Base-by-base conservation (phyloP, 2,329 filamentous ascomycete genomes). In the Talaromyces pinophilus region DNA sequence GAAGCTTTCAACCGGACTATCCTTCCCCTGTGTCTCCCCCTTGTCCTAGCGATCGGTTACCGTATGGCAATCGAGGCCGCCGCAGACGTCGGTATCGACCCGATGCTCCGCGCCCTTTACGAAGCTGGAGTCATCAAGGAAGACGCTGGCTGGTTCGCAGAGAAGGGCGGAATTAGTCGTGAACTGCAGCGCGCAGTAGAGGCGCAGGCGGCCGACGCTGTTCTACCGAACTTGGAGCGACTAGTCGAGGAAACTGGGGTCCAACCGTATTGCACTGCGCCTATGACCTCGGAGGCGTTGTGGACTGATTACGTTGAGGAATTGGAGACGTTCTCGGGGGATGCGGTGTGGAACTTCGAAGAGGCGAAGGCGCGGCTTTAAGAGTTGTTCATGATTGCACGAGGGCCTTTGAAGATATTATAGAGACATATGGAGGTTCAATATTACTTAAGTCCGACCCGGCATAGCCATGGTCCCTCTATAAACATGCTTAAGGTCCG, bases 21-120 rank as follows among this genome's bases (percentile, higher is more conserved):
- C n/a, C 44, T 63, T 40, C 61, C 28, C 25, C 46, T 30, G 33
- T 63, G 61, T 17, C 61, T 33, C 15, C 44, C 44, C 11, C 28
- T 63, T 19, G 61, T 63, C 19, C 42, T 38, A 17, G 61, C 61
- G 10, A 55, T 63, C 22, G 61, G 61, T 15, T 44, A 54, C 38
- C 61, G 48, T 11, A 35, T 63, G 15, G 61, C 61, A 44, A 52
- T 52, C 35, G 61, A 63, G 30, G 50, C 61, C n/a, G 61, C 61
- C 38, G 28, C 25, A 35, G 30, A 54, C 6, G 30, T 48, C 28
- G 46, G 48, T 2, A 48, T 63, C 33, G 46, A 52, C 44, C 46
- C 61, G 5, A 48, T 38, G 17, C 38, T 63, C 7, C 30, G 33
- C 11, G 61, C 28, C 6, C 44, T 63, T 17, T 63, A 54, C 38